Evolutionary conservation across 148 eudicot species (phyloP).

Genomic region (Linanthus parryae): DNA sequence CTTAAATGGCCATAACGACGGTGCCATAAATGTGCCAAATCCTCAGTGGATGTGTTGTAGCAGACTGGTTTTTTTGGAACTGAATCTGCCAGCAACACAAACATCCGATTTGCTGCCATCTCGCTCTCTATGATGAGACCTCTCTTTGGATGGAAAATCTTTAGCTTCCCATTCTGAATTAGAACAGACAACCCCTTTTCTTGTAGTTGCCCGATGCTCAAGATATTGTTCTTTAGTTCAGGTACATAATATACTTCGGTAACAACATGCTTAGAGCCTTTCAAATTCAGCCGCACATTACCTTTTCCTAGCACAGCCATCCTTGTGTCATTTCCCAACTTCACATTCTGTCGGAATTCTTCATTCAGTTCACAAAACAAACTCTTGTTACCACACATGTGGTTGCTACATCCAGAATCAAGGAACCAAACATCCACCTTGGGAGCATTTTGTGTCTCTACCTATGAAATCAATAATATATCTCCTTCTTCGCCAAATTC

Average conservation of each 20-base stretch:
- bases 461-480: not conserved
- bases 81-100: not conserved
- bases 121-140: not conserved
- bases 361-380: not conserved
- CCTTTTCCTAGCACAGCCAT: not conserved
- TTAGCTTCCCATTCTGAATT: not conserved
- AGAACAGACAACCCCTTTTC: not conserved
- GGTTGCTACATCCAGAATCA: not conserved
- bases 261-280: not conserved
- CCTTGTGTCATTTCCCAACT: not conserved
- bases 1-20: not conserved
- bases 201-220: conserved; percentile 1
- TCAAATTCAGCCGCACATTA: not conserved
- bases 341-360: not conserved
- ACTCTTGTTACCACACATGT: not conserved
- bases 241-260: not conserved
- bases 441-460: not conserved
- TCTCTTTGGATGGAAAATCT: not conserved
- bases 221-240: not conserved
- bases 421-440: not conserved
- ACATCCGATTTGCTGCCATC: not conserved
- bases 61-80: not conserved
- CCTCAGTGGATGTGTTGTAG: not conserved
- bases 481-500: not conserved
- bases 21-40: not conserved